Conservation (phyloP, 2,329 filamentous ascomycete genomes). For the Cladophialophora chaetospira region DNA sequence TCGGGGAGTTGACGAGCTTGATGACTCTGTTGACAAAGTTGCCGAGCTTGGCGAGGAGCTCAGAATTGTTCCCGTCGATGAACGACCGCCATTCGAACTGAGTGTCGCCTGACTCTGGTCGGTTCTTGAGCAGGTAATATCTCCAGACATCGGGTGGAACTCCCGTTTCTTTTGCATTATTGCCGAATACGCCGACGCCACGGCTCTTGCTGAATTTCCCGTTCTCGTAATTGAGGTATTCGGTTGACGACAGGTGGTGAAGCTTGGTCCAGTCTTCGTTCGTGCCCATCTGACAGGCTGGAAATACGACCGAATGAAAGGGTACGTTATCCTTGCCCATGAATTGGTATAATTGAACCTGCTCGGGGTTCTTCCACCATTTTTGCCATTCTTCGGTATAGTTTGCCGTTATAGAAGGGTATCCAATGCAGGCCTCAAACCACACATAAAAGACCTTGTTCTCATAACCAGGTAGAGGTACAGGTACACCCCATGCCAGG, state of each 20-base stretch:
- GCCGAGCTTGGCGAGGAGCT: conserved; percentile 72
- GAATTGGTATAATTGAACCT: conserved; percentile 90
- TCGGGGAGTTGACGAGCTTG: conserved; percentile 72
- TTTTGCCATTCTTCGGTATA: conserved; percentile 89
- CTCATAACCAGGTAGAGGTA: conserved; percentile 63
- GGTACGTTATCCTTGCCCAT: conserved; percentile 90
- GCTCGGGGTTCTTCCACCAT: conserved; percentile 90
- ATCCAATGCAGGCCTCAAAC: conserved; percentile 93
- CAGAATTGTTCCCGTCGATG: conserved; percentile 82
- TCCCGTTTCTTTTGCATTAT: conserved; percentile 83
- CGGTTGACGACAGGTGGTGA: conserved; percentile 83
- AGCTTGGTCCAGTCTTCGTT: conserved; percentile 86
- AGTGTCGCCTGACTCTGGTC: conserved; percentile 82
- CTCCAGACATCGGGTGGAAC: conserved; percentile 87
- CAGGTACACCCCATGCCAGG: conserved; percentile 80
- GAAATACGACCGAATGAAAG: conserved; percentile 91
- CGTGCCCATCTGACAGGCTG: conserved; percentile 81
- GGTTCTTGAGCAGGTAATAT: conserved; percentile 83
- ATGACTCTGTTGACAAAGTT: conserved; percentile 74
- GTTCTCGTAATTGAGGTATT: conserved; percentile 84
- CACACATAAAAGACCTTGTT: conserved; percentile 88
- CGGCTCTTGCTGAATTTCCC: conserved; percentile 93
- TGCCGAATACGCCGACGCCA: conserved; percentile 87
- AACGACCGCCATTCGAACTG: conserved; percentile 90
- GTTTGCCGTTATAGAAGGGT: conserved; percentile 89